Percentiles rank a stretch among this genome's conserved stretches.
These are phyloP conservation scores for Phytophthora pluvialis DNA, from an alignment of 352 stramenopile species.

Conservation along the genomic window DNA sequence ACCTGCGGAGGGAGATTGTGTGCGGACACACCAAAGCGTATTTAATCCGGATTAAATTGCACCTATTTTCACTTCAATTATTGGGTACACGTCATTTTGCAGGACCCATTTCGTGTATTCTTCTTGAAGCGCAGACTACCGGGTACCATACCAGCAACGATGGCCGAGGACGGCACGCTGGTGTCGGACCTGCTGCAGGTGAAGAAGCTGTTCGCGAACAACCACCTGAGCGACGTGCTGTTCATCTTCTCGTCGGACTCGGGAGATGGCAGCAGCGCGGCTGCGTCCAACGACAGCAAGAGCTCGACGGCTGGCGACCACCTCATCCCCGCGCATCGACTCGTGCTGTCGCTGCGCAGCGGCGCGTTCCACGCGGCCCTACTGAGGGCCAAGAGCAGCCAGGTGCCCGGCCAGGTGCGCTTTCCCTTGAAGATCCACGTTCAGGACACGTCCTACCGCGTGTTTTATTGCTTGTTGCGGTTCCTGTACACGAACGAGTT, in stretches of 20 bases:
- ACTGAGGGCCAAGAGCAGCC: slow-evolving; percentile 69
- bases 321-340: slow-evolving; percentile 75
- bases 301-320: slow-evolving; percentile 32
- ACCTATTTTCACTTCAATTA: no score
- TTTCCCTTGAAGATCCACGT: slow-evolving; percentile 87
- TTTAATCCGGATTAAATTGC: neutral
- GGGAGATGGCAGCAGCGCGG: neutral
- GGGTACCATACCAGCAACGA: neutral
- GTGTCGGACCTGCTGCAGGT: slow-evolving; percentile 62
- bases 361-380: slow-evolving; percentile 75
- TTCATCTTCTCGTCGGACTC: slow-evolving; percentile 72
- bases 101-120: neutral
- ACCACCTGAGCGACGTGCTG: slow-evolving; percentile 80
- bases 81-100: neutral
- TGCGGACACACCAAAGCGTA: slow-evolving; percentile 5
- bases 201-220: slow-evolving; percentile 66
- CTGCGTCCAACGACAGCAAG: slow-evolving; percentile 3
- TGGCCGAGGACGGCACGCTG: slow-evolving; percentile 32
- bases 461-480: slow-evolving; percentile 72
- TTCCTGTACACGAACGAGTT: slow-evolving; percentile 87
- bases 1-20: slow-evolving; percentile 2
- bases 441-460: slow-evolving; percentile 76
- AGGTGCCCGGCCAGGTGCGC: slow-evolving; percentile 67
- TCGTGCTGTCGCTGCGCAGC: slow-evolving; percentile 78
- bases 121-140: slow-evolving; percentile 19